Conservation (phyloP, 768 basidiomycete genomes). For the Mycena belliarum region DNA sequence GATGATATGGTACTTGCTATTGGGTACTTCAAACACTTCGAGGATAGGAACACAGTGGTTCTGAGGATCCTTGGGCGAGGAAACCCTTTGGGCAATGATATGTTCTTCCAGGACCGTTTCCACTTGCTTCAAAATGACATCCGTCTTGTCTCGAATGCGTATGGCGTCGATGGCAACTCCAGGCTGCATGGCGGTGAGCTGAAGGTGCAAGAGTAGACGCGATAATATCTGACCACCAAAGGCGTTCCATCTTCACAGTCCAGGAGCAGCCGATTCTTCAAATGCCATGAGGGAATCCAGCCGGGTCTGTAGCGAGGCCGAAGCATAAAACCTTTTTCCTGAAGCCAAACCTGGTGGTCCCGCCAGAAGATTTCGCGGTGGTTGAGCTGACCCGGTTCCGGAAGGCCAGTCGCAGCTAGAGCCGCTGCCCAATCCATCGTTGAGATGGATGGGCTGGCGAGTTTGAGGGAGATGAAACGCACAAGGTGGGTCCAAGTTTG, state of each 20-base stretch:
- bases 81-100: neutral
- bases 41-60: neutral
- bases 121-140: neutral
- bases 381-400: too few relatives aligned
- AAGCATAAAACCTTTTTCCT: constrained; percentile 33
- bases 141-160: neutral
- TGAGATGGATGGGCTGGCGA: too few relatives aligned
- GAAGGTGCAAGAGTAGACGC: neutral
- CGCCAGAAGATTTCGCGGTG: neutral
- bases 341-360: constrained; percentile 29
- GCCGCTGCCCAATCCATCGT: too few relatives aligned
- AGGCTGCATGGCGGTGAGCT: neutral
- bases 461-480: too few relatives aligned
- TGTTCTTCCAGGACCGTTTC: neutral
- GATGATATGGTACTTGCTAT: neutral
- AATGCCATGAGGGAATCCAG: neutral
- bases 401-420: too few relatives aligned
- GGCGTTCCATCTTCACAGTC: neutral
- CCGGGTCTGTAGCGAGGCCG: constrained; percentile 31
- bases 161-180: neutral
- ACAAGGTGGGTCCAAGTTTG: too few relatives aligned
- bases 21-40: neutral
- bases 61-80: neutral
- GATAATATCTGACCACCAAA: neutral
- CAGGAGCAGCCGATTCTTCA: neutral